Base-by-base conservation (phyloP, 768 basidiomycete species). In the Paxillus ammoniavirescens region DNA sequence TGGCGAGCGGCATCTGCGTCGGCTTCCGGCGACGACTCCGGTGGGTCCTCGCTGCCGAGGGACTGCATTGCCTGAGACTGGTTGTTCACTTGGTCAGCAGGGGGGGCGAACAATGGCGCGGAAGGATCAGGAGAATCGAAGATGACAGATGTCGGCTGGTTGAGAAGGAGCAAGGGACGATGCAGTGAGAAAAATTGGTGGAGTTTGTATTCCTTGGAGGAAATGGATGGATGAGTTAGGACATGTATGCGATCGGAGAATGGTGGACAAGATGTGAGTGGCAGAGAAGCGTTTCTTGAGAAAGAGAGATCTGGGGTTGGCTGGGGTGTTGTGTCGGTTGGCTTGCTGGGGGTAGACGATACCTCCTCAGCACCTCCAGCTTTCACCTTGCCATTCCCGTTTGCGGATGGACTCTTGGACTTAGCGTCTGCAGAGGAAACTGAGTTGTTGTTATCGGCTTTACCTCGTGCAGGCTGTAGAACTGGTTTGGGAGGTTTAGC, bases 121-220 rank as follows among this genome's bases (percentile, higher is more conserved):
- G 58, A 56, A 41, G 55, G n/a, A 36, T 62, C 57, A 8, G 47
- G 37, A 12, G 73, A 57, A 38, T 78, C 76, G 54, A 81, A 79
- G 52, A 91, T 75, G 52, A 83, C 72, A 8, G 82, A 73, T 0
- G 82, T 61, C 0, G 89, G 83, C 56, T 85, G 80, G 28, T 79
- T 72, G 41, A 92, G 76, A 36, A 89, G 80, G 18, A 92, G 80
- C 2, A 93, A 76, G 1, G 91, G 91, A 12, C 91, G 81, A 62
- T 93, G 85, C 31, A 91, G 74, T 3, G 91, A 82, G 72, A 93
- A 93, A 71, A 93, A 93, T 50, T 89, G 87, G 65, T 92, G 89
- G 10, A 91, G 78, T 63, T 84, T 87, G 70, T 88, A 84, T 59
- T 89, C 88, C 57, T 84, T 82, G 10, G 85, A 65, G 50, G 77